phyloP scores from a whole-genome alignment of 805 yeast genomes.

The Candida silvicultrix region DNA sequence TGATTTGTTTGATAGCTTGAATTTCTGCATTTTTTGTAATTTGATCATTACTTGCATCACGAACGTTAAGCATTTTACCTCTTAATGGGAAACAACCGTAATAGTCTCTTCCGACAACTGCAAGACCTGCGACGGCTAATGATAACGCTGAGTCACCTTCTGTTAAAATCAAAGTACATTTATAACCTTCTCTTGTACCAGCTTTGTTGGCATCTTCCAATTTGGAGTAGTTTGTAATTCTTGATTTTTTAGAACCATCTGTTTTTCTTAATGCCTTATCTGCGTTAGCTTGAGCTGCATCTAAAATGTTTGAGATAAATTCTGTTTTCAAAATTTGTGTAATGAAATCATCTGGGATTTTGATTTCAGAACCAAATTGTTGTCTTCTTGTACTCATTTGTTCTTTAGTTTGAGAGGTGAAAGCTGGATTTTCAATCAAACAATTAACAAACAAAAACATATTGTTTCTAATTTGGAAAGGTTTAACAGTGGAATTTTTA shows the following conservation, averaged over 20 bases:
- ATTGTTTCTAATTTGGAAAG: constrained; percentile 83
- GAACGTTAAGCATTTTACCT: constrained; percentile 90
- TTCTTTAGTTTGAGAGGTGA: constrained; percentile 96
- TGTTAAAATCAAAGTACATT: constrained; percentile 88
- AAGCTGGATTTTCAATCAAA: constrained; percentile 92
- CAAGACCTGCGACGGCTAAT: constrained; percentile 86
- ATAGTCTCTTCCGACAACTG: constrained; percentile 91
- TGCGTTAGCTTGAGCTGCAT: constrained; percentile 83
- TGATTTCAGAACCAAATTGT: constrained; percentile 84
- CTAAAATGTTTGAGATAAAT: constrained; percentile 58
- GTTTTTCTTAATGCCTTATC: constrained; percentile 81
- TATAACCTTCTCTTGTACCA: constrained; percentile 86
- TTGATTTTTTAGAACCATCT: constrained; percentile 78
- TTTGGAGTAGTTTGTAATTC: constrained; percentile 85
- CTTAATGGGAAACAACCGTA: constrained; percentile 94
- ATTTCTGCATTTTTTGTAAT: constrained; percentile 90
- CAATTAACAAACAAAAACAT: constrained; percentile 90
- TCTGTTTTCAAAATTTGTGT: constrained; percentile 71
- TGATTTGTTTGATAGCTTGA: constrained; percentile 89
- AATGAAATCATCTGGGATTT: constrained; percentile 72
- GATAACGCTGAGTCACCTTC: constrained; percentile 97
- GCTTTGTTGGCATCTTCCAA: constrained; percentile 95
- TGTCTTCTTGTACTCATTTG: constrained; percentile 84
- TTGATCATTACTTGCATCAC: constrained; percentile 97
- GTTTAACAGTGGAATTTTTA: constrained; percentile 63